These are phyloP conservation scores for Exsudoporus frostii DNA, from an alignment of 768 basidiomycete species.

Conservation along the genomic window DNA sequence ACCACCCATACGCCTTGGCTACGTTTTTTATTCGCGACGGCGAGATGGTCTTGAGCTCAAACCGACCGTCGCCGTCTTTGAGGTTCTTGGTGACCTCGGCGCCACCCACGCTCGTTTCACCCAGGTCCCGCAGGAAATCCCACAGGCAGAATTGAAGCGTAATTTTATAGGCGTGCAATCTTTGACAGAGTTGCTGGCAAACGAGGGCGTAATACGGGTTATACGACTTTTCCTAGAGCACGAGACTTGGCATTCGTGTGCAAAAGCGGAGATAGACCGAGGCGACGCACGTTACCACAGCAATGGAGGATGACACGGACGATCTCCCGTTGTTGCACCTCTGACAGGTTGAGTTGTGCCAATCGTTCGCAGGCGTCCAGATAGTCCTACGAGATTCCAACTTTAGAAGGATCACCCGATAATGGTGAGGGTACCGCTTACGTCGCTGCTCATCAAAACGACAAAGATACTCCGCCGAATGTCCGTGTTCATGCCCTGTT, in stretches of 20 bases:
- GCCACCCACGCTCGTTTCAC: slow-evolving; percentile 80
- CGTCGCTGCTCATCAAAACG: slow-evolving; percentile 93
- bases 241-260: neutral
- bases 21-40: slow-evolving; percentile 62
- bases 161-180: slow-evolving; percentile 81
- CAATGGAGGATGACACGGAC: slow-evolving; percentile 92
- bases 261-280: neutral
- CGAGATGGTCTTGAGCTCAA: slow-evolving; percentile 53
- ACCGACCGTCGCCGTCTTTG: slow-evolving; percentile 41
- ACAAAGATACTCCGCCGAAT: slow-evolving; percentile 89
- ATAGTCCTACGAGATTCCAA: slow-evolving; percentile 66
- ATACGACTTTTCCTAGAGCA: slow-evolving; percentile 72
- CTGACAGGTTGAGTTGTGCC: slow-evolving; percentile 75
- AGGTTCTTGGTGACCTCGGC: slow-evolving; percentile 67
- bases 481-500: slow-evolving; percentile 99
- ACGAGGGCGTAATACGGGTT: slow-evolving; percentile 96
- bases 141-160: slow-evolving; percentile 94
- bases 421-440: slow-evolving; percentile 35
- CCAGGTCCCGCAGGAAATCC: slow-evolving; percentile 93
- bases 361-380: slow-evolving; percentile 94
- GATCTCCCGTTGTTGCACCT: slow-evolving; percentile 92
- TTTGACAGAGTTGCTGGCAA: slow-evolving; percentile 73
- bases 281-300: slow-evolving; percentile 72
- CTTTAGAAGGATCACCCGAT: neutral
- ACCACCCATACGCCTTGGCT: slow-evolving; percentile 88